These are phyloP conservation scores for Lactifluus volemus DNA, from an alignment of 768 basidiomycete genomes.

Conservation along the genomic window DNA sequence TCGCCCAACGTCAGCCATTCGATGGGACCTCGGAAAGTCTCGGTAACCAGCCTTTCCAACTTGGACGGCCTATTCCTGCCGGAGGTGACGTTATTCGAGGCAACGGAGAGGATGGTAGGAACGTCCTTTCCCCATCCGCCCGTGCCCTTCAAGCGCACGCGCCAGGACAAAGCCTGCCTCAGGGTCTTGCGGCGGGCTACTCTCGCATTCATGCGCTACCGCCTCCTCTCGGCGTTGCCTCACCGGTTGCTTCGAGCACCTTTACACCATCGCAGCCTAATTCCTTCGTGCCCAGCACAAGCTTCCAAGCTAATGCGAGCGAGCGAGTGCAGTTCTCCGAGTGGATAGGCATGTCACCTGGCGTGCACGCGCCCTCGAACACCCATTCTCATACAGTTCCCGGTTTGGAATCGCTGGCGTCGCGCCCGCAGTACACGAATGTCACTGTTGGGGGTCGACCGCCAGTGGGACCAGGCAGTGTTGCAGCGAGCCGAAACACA, in stretches of 20 bases:
- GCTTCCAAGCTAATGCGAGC: conserved; percentile 21
- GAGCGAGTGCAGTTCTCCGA: conserved; percentile 22
- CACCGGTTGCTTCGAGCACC: conserved; percentile 28
- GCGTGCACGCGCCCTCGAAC: conserved; percentile 22
- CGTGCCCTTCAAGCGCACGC: conserved; percentile 82
- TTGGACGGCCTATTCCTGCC: conserved; percentile 27
- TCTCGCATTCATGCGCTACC: conserved; percentile 78
- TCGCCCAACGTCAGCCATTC: conserved; percentile 21
- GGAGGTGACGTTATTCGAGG: conserved; percentile 21
- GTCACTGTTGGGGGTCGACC: conserved; percentile 25
- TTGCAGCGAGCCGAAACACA: conserved; percentile 22
- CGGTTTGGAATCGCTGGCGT: conserved; percentile 45
- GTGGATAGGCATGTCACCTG: conserved; percentile 27
- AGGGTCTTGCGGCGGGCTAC: conserved; percentile 86
- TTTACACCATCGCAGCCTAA: conserved; percentile 24
- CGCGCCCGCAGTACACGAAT: conserved; percentile 48
- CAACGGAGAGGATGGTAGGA: conserved; percentile 25
- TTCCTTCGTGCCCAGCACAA: conserved; percentile 23
- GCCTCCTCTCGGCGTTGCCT: conserved; percentile 28
- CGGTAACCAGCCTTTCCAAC: conserved; percentile 34
- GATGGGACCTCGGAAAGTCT: conserved; percentile 28
- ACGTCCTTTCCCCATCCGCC: conserved; percentile 53
- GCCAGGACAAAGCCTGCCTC: conserved; percentile 85
- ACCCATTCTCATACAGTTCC: conserved; percentile 22
- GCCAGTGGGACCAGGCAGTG: conserved; percentile 15